Evolutionary conservation across 768 basidiomycete species (phyloP), one percentile per base, ranked within the genome.

Genomic region (Mycena venus): DNA sequence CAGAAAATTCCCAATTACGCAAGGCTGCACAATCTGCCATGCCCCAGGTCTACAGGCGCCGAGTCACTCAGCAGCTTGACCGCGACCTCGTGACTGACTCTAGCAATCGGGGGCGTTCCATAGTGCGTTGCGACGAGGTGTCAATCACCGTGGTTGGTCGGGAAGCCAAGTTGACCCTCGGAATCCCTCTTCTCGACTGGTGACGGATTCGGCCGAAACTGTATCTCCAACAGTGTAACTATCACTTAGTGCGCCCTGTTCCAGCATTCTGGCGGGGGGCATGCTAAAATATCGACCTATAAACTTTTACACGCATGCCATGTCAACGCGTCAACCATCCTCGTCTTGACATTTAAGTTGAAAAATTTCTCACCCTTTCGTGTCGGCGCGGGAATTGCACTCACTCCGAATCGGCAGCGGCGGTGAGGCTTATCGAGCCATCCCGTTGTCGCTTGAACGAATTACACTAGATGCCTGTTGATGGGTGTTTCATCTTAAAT

Each of bases 61-160:
- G 68, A 15, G 23, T 51, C 17, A 69, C 58, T 4, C 68, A 69
- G 19, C 68, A 69, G 59, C 68, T 60, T 29, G 63, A 66, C 44
- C 4, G 10, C 7, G 67, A 67, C 14, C 14, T 58, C 23, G 49
- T 14, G 12, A 6, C 40, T 19, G 36, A 70, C 4, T 19, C 61
- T 15, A 8, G 53, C 31, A 61, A 70, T 23, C 58, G 11, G 10
- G 49, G 68, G 1, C 44, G 59, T 1, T 36, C 7, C 23, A 47
- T 70, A 9, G 68, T 70, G 3, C 21, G 34, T 4, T 3, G 23
- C 6, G 71, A 73, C 40, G 71, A 73, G 34, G 71, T 73, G 0
- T 5, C 44, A 1, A 59, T 73, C 31, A 73, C 71, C 17, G 38
- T 67, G 5, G 32, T 67, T 17, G 71, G 64, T 4, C 44, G 67